A percentile compares a stretch with the other conserved stretches of the same genome.
These are phyloP conservation scores for Nemania diffusa DNA, from an alignment of 2,329 filamentous ascomycete genomes.

Conservation along the genomic window DNA sequence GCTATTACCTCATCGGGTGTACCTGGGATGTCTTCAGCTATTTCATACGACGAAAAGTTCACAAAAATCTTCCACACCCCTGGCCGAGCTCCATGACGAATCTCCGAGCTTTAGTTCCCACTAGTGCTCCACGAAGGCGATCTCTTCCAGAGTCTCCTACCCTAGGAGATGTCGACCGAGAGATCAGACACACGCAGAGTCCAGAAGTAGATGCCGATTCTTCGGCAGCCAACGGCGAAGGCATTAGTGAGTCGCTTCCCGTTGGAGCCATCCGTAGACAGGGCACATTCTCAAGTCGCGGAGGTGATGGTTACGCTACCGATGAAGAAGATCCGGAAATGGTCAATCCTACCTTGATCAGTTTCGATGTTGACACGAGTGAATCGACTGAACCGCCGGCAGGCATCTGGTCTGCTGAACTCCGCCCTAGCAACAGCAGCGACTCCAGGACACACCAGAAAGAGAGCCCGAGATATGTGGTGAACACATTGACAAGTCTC, in stretches of 20 bases:
- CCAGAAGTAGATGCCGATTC: slow-evolving; percentile 41
- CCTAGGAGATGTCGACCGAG: slow-evolving; percentile 47
- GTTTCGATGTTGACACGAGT: slow-evolving; percentile 69
- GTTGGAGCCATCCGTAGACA: slow-evolving; percentile 54
- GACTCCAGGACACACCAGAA: slow-evolving; percentile 48
- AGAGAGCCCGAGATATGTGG: slow-evolving; percentile 53
- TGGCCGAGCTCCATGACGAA: slow-evolving; percentile 29
- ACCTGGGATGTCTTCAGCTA: slow-evolving; percentile 52
- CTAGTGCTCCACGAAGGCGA: slow-evolving; percentile 35
- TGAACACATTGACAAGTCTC: slow-evolving; percentile 62
- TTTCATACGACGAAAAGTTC: slow-evolving; percentile 54
- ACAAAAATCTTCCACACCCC: slow-evolving; percentile 52
- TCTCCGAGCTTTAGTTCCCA: slow-evolving; percentile 22
- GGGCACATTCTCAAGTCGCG: slow-evolving; percentile 60
- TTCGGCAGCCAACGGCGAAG: slow-evolving; percentile 48
- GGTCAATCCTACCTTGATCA: slow-evolving; percentile 67
- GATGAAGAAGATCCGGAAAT: slow-evolving; percentile 68
- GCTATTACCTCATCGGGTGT: slow-evolving; percentile 57
- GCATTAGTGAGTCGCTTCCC: slow-evolving; percentile 44
- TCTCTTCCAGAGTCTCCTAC: slow-evolving; percentile 48
- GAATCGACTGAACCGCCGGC: slow-evolving; percentile 62
- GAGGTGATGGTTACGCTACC: slow-evolving; percentile 59
- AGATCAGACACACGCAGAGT: slow-evolving; percentile 44
- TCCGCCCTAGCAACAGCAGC: slow-evolving; percentile 60
- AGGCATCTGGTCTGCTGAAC: slow-evolving; percentile 68